These are phyloP conservation scores for Candolleomyces efflorescens DNA, from an alignment of 768 basidiomycete genomes.

Conservation along the genomic window DNA sequence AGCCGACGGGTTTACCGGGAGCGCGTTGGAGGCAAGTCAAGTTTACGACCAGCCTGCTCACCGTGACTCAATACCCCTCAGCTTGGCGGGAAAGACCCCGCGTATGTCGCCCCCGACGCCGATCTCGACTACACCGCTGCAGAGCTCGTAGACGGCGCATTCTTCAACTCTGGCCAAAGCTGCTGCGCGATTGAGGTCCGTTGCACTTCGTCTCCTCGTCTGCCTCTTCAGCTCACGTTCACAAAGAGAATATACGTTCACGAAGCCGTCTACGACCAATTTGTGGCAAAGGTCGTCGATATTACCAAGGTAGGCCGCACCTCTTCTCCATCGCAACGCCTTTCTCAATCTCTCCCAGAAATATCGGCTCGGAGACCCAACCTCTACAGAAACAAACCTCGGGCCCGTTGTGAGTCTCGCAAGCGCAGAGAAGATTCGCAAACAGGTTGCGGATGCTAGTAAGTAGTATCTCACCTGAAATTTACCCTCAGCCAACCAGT, in stretches of 20 bases:
- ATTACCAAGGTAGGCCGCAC: slow-evolving; percentile 55
- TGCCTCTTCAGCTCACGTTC: not conserved
- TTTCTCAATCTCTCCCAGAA: slow-evolving; percentile 33
- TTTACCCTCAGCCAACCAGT: not conserved
- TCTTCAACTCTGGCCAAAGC: slow-evolving; percentile 98
- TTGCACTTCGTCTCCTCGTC: not conserved
- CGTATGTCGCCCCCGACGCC: slow-evolving; percentile 87
- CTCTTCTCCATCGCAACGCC: not conserved
- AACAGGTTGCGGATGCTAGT: slow-evolving; percentile 86
- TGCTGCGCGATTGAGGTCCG: slow-evolving; percentile 89
- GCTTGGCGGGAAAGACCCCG: slow-evolving; percentile 98
- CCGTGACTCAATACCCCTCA: slow-evolving; percentile 21
- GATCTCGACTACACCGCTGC: slow-evolving; percentile 78
- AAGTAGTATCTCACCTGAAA: slow-evolving; percentile 13
- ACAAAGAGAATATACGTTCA: slow-evolving; percentile 90
- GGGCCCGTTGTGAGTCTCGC: slow-evolving; percentile 92
- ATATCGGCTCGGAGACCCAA: slow-evolving; percentile 88
- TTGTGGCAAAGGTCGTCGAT: slow-evolving; percentile 70
- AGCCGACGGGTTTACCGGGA: not conserved
- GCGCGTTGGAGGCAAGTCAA: not conserved
- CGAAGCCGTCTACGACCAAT: slow-evolving; percentile 72
- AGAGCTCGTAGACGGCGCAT: slow-evolving; percentile 90
- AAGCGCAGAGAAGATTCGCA: slow-evolving; percentile 79
- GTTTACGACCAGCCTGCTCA: not conserved
- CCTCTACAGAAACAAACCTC: slow-evolving; percentile 64